Evolutionary conservation across 176 grass and related monocot genomes (phyloP).

Genomic region (Typha latifolia): DNA sequence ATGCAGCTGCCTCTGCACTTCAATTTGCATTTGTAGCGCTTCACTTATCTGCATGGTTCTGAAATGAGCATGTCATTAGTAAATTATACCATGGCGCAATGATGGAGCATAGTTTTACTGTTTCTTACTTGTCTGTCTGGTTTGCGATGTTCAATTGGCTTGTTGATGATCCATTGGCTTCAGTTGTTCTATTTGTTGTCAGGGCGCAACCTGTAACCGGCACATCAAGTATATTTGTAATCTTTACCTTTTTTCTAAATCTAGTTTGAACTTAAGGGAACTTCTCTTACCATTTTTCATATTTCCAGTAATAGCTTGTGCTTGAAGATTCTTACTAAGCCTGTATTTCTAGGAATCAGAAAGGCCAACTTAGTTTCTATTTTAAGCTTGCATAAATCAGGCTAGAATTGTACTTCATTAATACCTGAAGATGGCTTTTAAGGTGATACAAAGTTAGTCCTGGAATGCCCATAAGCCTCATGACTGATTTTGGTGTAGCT

Average conservation of each 20-base stretch:
- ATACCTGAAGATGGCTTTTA: conserved; percentile 96
- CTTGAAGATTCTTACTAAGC: conserved; percentile 70
- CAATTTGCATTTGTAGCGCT: conserved; percentile 87
- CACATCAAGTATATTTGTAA: neutral
- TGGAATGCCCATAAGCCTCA: conserved; percentile 86
- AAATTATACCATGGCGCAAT: neutral
- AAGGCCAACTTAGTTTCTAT: conserved; percentile 17
- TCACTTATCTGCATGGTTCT: conserved; percentile 74
- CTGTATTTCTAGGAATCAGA: conserved; percentile 65
- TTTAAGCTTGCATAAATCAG: neutral
- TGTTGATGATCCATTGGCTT: conserved; percentile 35
- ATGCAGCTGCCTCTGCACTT: conserved; percentile 90
- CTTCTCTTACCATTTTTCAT: conserved; percentile 42
- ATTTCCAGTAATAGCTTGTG: conserved; percentile 36
- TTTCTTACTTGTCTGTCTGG: conserved; percentile 53
- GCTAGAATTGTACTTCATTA: conserved; percentile 3
- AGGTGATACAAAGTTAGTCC: conserved; percentile 92
- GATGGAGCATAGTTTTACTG: neutral
- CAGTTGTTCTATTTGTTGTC: conserved; percentile 31
- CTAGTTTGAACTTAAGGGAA: conserved; percentile 9
- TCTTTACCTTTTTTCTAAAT: neutral
- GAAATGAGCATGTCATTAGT: conserved; percentile 5
- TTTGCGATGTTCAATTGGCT: conserved; percentile 29
- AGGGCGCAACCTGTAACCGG: conserved; percentile 30
- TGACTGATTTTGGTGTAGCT: conserved; percentile 89